Conservation (phyloP, 2,329 filamentous ascomycete species). For the Allantophomopsis cytisporea region DNA sequence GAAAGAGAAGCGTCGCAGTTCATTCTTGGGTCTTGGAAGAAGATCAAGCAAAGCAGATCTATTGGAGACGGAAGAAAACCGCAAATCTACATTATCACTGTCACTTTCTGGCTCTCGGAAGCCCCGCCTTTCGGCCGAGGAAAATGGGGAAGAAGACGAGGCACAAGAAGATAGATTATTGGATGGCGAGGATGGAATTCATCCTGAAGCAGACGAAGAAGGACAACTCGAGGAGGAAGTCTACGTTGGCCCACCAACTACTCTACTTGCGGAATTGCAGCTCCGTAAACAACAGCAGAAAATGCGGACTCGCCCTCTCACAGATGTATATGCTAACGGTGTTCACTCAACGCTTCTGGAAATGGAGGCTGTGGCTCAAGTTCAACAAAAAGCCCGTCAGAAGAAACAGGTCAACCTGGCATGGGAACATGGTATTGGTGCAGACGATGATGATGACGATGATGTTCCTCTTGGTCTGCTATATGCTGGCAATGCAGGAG, state of each 20-base stretch:
- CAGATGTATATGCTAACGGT: slow-evolving; percentile 52
- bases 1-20: slow-evolving; percentile 29
- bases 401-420: slow-evolving; percentile 72
- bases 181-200: slow-evolving; percentile 18
- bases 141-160: slow-evolving; percentile 12
- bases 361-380: slow-evolving; percentile 78
- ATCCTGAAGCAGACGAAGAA: slow-evolving; percentile 30
- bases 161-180: slow-evolving; percentile 7
- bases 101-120: slow-evolving; percentile 7
- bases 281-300: slow-evolving; percentile 83
- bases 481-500: slow-evolving; percentile 43
- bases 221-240: slow-evolving; percentile 27
- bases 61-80: slow-evolving; percentile 7
- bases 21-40: slow-evolving; percentile 29
- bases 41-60: slow-evolving; percentile 11
- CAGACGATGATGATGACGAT: slow-evolving; percentile 51
- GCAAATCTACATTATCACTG: slow-evolving; percentile 10
- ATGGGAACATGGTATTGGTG: slow-evolving; percentile 54
- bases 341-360: slow-evolving; percentile 84
- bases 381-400: slow-evolving; percentile 63
- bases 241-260: slow-evolving; percentile 68
- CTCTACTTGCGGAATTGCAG: slow-evolving; percentile 82
- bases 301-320: slow-evolving; percentile 57
- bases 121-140: slow-evolving; percentile 8
- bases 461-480: slow-evolving; percentile 82